A percentile compares a stretch with the other conserved stretches of the same genome.
Conservation (phyloP, 495 filamentous ascomycete species). For the Talaromyces proteolyticus region DNA sequence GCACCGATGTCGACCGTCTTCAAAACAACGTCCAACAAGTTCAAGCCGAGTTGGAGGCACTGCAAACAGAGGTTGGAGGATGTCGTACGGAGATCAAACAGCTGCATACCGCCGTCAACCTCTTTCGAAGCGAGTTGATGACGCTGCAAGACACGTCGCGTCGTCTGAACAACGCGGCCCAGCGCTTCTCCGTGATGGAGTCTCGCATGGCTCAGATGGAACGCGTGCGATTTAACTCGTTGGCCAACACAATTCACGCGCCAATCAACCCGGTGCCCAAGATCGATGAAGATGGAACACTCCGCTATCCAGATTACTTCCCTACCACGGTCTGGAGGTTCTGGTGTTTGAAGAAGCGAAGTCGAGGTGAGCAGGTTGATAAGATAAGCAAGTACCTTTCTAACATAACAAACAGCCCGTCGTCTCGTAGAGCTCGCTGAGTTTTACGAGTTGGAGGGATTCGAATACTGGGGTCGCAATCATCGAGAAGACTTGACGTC, state of each 20-base stretch:
- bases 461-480: constrained; percentile 32
- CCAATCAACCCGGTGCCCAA: constrained; percentile 32
- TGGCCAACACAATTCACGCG: constrained; percentile 31
- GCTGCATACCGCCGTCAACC: constrained; percentile 26
- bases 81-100: constrained; percentile 34
- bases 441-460: constrained; percentile 34
- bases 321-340: constrained; percentile 37
- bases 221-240: constrained; percentile 35
- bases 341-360: constrained; percentile 39
- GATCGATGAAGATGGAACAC: constrained; percentile 25
- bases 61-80: constrained; percentile 21
- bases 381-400: not conserved
- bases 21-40: constrained; percentile 10
- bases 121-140: no score
- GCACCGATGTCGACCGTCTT: constrained; percentile 28
- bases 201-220: constrained; percentile 23
- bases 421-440: constrained; percentile 35
- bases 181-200: constrained; percentile 20
- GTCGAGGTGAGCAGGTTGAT: constrained; percentile 25
- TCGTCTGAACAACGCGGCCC: no score
- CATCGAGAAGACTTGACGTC: constrained; percentile 18
- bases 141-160: no score
- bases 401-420: constrained; percentile 23
- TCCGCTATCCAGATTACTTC: constrained; percentile 33
- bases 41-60: constrained; percentile 1